Percentiles rank a stretch among this genome's conserved stretches.
phyloP scores from a whole-genome alignment of 2,329 filamentous ascomycete genomes.

The Metarhizium rileyi region DNA sequence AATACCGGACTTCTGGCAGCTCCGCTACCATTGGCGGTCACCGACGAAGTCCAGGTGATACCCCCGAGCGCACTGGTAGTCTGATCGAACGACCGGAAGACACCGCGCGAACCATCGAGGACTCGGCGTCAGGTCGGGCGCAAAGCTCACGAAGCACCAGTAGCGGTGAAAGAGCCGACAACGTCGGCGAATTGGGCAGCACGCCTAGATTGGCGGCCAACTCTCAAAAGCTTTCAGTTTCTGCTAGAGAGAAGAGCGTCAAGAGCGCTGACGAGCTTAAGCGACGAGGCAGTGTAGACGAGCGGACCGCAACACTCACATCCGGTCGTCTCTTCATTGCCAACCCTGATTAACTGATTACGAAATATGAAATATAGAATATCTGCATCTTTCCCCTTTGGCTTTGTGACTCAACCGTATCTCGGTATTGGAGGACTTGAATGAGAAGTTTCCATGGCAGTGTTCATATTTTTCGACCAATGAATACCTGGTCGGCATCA shows the following conservation, averaged over 20 bases:
- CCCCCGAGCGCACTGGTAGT: slow-evolving; percentile 45
- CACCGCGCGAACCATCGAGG: slow-evolving; percentile 21
- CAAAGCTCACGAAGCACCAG: slow-evolving; percentile 45
- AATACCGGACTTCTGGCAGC: slow-evolving; percentile 43
- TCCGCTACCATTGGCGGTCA: slow-evolving; percentile 31
- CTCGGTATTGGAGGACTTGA: not conserved
- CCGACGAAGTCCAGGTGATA: slow-evolving; percentile 39
- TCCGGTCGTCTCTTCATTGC: slow-evolving; percentile 71
- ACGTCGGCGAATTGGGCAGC: slow-evolving; percentile 43
- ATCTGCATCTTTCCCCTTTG: not conserved
- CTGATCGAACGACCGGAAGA: slow-evolving; percentile 32
- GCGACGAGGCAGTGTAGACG: slow-evolving; percentile 73
- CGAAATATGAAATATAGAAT: not conserved
- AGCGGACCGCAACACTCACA: slow-evolving; percentile 67
- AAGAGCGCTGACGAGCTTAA: slow-evolving; percentile 63
- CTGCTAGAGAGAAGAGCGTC: slow-evolving; percentile 55
- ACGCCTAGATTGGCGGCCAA: slow-evolving; percentile 46
- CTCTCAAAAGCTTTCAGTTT: slow-evolving; percentile 44
- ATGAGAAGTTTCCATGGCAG: not conserved
- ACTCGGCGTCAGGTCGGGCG: slow-evolving; percentile 36
- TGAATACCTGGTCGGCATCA: not conserved
- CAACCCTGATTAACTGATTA: slow-evolving; percentile 56
- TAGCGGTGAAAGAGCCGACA: slow-evolving; percentile 52
- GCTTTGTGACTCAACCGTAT: not conserved
- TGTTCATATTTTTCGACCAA: not conserved